Percentiles rank a stretch among this genome's conserved stretches.
phyloP scores from a whole-genome alignment of 495 filamentous ascomycete species.

The Penicillium pancosmium region DNA sequence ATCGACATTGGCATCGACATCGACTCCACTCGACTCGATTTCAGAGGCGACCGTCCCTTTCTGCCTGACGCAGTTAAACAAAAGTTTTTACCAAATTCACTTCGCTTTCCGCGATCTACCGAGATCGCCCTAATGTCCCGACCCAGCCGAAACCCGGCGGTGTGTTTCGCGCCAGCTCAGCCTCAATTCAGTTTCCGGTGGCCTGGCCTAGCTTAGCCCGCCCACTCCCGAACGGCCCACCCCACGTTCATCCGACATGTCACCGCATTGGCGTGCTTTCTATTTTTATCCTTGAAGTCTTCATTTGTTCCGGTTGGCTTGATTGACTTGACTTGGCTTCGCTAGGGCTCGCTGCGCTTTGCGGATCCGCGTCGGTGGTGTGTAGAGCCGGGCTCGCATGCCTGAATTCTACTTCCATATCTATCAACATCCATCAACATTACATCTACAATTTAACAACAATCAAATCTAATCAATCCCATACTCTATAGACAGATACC shows the following conservation, averaged over 20 bases:
- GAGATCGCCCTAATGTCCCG: conserved; percentile 11
- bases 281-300: neutral
- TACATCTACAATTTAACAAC: neutral
- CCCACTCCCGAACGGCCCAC: no score
- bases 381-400: conserved; percentile 21
- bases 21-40: no score
- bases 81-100: conserved; percentile 17
- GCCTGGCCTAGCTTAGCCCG: no score
- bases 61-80: neutral
- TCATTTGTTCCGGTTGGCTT: neutral
- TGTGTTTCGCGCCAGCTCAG: conserved; percentile 2
- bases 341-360: neutral
- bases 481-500: conserved; percentile 23
- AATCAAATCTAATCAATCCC: neutral
- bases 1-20: neutral
- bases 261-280: neutral
- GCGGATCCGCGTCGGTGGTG: neutral
- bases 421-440: neutral
- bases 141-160: conserved; percentile 9
- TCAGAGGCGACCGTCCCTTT: no score
- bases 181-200: neutral
- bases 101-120: conserved; percentile 10
- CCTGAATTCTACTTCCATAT: no score
- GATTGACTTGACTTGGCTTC: neutral
- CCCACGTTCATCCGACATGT: no score